Evolutionary conservation across 371 early-diverging fungal species (phyloP).

Genomic region (Saksenaea vasiformis): DNA sequence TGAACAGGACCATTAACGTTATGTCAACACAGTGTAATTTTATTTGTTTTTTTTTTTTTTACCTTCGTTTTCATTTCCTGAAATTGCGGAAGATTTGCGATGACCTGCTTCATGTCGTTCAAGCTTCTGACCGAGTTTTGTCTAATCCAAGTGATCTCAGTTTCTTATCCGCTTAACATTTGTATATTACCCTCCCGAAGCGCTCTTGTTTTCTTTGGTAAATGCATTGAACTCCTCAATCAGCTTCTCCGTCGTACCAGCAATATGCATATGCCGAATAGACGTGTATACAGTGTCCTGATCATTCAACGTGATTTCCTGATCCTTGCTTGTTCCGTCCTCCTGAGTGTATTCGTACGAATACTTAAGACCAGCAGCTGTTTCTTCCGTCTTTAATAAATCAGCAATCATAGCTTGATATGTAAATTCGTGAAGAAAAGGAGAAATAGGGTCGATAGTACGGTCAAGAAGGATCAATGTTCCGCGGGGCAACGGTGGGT

Average conservation of each 20-base stretch:
- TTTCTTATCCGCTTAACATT: not conserved
- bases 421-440: slow-evolving; percentile 92
- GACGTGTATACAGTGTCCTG: slow-evolving; percentile 76
- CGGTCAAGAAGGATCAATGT: slow-evolving; percentile 89
- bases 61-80: slow-evolving; percentile 87
- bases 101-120: slow-evolving; percentile 86
- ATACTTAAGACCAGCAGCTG: slow-evolving; percentile 60
- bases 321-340: slow-evolving; percentile 51
- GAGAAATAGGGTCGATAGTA: slow-evolving; percentile 82
- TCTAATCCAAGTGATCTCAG: slow-evolving; percentile 14
- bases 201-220: slow-evolving; percentile 57
- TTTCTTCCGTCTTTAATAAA: slow-evolving; percentile 73
- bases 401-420: slow-evolving; percentile 95
- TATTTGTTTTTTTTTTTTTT: too few species aligned
- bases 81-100: slow-evolving; percentile 90
- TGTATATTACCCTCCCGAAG: slow-evolving; percentile 38
- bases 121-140: slow-evolving; percentile 66
- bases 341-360: slow-evolving; percentile 62
- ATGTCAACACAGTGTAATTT: not conserved
- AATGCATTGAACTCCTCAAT: slow-evolving; percentile 82
- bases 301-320: slow-evolving; percentile 69
- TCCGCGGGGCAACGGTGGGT: slow-evolving; percentile 67
- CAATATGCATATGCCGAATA: slow-evolving; percentile 93
- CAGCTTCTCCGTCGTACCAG: slow-evolving; percentile 84
- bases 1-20: not conserved